Evolutionary conservation across 441 rosid genomes (phyloP).

Genomic region (Pelargonium myrrhifolium): DNA sequence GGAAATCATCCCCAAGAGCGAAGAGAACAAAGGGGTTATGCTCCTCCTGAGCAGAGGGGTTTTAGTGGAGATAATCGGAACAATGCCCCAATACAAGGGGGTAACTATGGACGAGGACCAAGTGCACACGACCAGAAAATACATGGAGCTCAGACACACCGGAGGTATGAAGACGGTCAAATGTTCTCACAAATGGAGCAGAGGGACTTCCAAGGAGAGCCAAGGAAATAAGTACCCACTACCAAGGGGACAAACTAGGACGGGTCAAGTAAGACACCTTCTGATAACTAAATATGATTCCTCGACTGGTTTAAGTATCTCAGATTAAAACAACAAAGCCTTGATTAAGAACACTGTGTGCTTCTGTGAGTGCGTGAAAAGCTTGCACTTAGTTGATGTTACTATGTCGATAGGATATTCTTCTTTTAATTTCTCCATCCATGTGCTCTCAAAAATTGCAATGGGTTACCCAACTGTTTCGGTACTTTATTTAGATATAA

Average conservation of each 20-base stretch:
- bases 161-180: conserved; percentile 28
- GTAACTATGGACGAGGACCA: conserved; percentile 27
- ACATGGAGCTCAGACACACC: conserved; percentile 20
- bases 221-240: conserved; percentile 30
- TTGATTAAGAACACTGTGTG: neutral
- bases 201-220: conserved; percentile 35
- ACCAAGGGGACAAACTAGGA: conserved; percentile 27
- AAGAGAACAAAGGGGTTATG: conserved; percentile 16
- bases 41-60: conserved; percentile 23
- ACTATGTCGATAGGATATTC: neutral
- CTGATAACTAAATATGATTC: conserved; percentile 7
- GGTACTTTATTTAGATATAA: no score
- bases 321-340: neutral
- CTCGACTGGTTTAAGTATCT: neutral
- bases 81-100: conserved; percentile 25
- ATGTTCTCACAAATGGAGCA: conserved; percentile 35
- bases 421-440: neutral
- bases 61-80: conserved; percentile 32
- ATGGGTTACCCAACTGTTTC: neutral
- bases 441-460: neutral
- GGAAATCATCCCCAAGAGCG: conserved; percentile 29
- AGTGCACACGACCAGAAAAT: conserved; percentile 13
- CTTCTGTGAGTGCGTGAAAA: neutral
- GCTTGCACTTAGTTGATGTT: neutral
- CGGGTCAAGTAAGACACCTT: conserved; percentile 38